Conservation (phyloP, 108 stramenopile genomes). For the Skeletonema menzelii region DNA sequence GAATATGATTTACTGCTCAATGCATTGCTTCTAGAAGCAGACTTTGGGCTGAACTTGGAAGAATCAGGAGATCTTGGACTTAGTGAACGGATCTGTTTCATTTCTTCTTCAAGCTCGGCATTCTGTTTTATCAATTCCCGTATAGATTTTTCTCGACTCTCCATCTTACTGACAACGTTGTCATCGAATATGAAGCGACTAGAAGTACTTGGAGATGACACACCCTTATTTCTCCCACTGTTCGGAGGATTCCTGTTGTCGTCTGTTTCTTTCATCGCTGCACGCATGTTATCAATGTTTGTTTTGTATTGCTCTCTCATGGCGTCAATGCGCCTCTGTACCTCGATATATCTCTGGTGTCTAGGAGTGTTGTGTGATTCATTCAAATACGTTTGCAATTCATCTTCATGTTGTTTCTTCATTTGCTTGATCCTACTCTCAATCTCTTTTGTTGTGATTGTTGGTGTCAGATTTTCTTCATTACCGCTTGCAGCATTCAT, state of each 20-base stretch:
- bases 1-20: neutral
- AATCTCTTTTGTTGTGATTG: neutral
- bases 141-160: neutral
- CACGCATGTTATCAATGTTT: slow-evolving; percentile 22
- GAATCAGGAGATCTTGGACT: neutral
- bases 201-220: neutral
- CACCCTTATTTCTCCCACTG: neutral
- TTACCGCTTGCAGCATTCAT: neutral
- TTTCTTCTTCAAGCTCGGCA: slow-evolving; percentile 31
- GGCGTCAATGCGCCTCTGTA: slow-evolving; percentile 20
- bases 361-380: neutral
- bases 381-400: neutral
- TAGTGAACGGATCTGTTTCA: slow-evolving; percentile 10
- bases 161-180: neutral
- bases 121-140: slow-evolving; percentile 24
- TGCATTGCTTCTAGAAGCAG: neutral
- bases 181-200: neutral
- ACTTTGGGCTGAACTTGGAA: neutral
- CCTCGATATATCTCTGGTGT: neutral
- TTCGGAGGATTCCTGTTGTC: slow-evolving; percentile 8
- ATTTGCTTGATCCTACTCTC: slow-evolving; percentile 2
- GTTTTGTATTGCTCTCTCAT: slow-evolving; percentile 27
- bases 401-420: slow-evolving; percentile 16
- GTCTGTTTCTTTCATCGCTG: neutral
- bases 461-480: slow-evolving; percentile 17